Percentiles rank a stretch among this genome's conserved stretches.
Conservation (phyloP, 441 rosid genomes). For the Bruguiera hainesii region DNA sequence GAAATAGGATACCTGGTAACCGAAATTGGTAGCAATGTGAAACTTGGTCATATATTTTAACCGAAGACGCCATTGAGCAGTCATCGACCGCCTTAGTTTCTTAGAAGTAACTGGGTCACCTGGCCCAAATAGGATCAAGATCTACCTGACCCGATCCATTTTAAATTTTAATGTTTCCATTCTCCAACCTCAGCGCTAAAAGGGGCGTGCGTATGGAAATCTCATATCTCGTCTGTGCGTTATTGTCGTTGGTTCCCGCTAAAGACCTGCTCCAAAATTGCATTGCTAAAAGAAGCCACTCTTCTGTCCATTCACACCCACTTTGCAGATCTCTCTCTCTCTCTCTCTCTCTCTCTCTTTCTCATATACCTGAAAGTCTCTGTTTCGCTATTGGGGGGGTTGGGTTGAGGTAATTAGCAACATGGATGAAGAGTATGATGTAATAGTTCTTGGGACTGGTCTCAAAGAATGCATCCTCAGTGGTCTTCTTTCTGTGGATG, state of each 20-base stretch:
- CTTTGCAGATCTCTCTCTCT: neutral
- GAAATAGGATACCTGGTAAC: too few species aligned
- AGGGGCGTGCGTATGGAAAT: neutral
- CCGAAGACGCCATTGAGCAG: too few species aligned
- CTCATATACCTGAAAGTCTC: neutral
- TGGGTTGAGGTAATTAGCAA: neutral
- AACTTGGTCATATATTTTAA: too few species aligned
- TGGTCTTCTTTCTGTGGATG: slow-evolving; percentile 82
- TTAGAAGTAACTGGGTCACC: too few species aligned
- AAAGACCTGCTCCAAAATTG: slow-evolving; percentile 31
- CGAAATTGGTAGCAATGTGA: too few species aligned
- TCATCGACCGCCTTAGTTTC: too few species aligned
- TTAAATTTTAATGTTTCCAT: too few species aligned
- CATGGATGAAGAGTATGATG: slow-evolving; percentile 83
- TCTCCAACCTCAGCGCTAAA: neutral
- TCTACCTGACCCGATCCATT: too few species aligned
- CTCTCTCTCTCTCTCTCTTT: neutral
- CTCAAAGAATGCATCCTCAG: slow-evolving; percentile 88
- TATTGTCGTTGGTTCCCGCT: slow-evolving; percentile 34
- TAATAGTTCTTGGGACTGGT: slow-evolving; percentile 71
- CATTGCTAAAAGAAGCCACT: neutral
- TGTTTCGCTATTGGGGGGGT: slow-evolving; percentile 1
- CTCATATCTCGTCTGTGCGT: neutral
- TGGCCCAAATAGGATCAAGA: too few species aligned
- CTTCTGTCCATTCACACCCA: neutral